phyloP scores from a whole-genome alignment of 345 rosid genomes.

The Syzygium aqueum region DNA sequence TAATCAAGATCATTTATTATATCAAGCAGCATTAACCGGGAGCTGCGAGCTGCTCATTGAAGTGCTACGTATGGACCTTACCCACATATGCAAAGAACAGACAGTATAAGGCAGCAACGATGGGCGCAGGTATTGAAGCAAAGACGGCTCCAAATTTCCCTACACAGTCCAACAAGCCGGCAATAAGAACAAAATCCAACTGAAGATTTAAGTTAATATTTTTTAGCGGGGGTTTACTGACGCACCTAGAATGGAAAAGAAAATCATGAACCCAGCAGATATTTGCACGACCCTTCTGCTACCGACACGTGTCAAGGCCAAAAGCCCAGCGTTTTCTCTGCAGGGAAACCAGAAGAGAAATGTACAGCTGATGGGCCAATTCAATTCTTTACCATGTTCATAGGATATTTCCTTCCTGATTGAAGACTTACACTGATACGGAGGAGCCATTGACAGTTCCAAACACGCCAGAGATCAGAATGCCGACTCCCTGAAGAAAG shows the following conservation, averaged over 20 bases:
- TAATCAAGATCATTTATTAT: not conserved
- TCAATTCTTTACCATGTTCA: not conserved
- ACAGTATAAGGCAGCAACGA: slow-evolving; percentile 77
- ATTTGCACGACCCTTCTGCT: slow-evolving; percentile 96
- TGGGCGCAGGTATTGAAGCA: slow-evolving; percentile 91
- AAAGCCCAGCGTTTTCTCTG: slow-evolving; percentile 94
- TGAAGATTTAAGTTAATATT: not conserved
- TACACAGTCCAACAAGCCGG: slow-evolving; percentile 11
- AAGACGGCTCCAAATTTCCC: slow-evolving; percentile 97
- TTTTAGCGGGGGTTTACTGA: not conserved
- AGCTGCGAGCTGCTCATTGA: not conserved
- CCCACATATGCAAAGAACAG: slow-evolving; percentile 97
- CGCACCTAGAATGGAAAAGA: slow-evolving; percentile 89
- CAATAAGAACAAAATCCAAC: slow-evolving; percentile 2
- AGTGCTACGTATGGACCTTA: slow-evolving; percentile 18
- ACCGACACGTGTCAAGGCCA: slow-evolving; percentile 89
- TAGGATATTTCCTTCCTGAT: not conserved
- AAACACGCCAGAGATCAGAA: slow-evolving; percentile 80
- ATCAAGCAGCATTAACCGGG: not conserved
- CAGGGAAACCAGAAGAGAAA: not conserved
- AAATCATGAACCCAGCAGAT: slow-evolving; percentile 97
- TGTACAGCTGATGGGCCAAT: not conserved
- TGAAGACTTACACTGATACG: slow-evolving; percentile 79
- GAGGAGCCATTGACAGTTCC: slow-evolving; percentile 93
- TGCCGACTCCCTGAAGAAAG: slow-evolving; percentile 68